A percentile compares a stretch with the other conserved stretches of the same genome.
Evolutionary conservation across 352 stramenopile species (phyloP).

Genomic region (Phytophthora niederhauseri): DNA sequence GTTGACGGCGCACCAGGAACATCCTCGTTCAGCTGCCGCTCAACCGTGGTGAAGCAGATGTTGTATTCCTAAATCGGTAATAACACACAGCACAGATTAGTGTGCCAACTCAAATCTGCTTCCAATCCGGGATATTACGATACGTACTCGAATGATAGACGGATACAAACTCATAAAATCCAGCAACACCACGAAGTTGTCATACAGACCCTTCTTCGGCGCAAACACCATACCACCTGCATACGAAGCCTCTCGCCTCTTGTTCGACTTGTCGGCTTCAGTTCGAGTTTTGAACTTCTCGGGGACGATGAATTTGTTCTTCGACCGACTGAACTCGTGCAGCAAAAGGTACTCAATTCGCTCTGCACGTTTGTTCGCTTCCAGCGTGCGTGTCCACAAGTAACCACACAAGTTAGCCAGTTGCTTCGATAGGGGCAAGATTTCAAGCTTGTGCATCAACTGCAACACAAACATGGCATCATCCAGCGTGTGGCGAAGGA

Average conservation of each 20-base stretch:
- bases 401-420: constrained; percentile 99
- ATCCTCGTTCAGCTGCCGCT: constrained; percentile 81
- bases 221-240: constrained; percentile 99
- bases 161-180: constrained; percentile 99
- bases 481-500: constrained; percentile 95
- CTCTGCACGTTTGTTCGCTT: constrained; percentile 97
- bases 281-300: constrained; percentile 91
- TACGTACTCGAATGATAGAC: constrained; percentile 95
- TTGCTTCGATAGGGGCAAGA: constrained; percentile 98
- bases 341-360: constrained; percentile 99
- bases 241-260: constrained; percentile 93
- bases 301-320: constrained; percentile 98
- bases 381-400: constrained; percentile 97
- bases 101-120: not conserved
- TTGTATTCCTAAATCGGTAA: constrained; percentile 97
- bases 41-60: constrained; percentile 99
- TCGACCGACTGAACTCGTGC: constrained; percentile 96
- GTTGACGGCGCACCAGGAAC: constrained; percentile 31
- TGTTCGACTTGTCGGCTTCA: constrained; percentile 65
- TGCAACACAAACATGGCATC: constrained; percentile 97
- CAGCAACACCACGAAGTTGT: constrained; percentile 99
- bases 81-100: constrained; percentile 8
- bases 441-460: constrained; percentile 98
- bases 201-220: constrained; percentile 99
- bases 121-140: not conserved